phyloP scores from a whole-genome alignment of 148 eudicot species.

The Rhododendron ovatum region DNA sequence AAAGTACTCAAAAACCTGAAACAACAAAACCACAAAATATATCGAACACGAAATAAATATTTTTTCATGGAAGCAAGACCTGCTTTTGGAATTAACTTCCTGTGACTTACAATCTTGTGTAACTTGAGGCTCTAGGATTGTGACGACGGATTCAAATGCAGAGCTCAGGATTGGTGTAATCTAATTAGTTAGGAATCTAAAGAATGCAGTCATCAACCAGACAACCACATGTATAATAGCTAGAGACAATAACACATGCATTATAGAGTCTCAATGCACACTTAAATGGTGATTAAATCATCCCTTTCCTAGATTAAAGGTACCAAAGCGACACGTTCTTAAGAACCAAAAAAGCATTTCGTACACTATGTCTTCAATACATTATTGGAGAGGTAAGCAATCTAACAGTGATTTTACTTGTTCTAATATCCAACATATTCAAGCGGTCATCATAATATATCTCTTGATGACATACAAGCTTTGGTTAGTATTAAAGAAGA shows the following conservation, averaged over 20 bases:
- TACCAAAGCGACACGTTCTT: background rate
- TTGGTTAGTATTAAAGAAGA: too few species aligned
- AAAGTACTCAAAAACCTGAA: conserved; percentile 89
- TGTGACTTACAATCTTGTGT: background rate
- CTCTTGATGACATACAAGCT: too few species aligned
- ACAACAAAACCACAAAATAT: background rate
- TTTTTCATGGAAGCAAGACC: background rate
- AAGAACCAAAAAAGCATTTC: background rate
- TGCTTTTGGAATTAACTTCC: background rate
- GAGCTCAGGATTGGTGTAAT: background rate
- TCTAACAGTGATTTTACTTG: background rate
- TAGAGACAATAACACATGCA: background rate
- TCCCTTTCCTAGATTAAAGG: background rate
- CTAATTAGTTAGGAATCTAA: background rate
- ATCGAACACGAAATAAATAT: background rate
- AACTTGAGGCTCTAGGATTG: background rate
- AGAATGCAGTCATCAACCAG: background rate
- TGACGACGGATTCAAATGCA: background rate
- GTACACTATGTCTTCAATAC: background rate
- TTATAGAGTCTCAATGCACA: background rate
- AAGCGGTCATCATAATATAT: too few species aligned
- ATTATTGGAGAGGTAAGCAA: background rate
- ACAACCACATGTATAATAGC: background rate
- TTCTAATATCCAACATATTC: background rate
- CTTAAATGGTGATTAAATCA: background rate